These are phyloP conservation scores for Keithomyces neogunnii DNA, from an alignment of 2,329 filamentous ascomycete genomes.

Conservation along the genomic window DNA sequence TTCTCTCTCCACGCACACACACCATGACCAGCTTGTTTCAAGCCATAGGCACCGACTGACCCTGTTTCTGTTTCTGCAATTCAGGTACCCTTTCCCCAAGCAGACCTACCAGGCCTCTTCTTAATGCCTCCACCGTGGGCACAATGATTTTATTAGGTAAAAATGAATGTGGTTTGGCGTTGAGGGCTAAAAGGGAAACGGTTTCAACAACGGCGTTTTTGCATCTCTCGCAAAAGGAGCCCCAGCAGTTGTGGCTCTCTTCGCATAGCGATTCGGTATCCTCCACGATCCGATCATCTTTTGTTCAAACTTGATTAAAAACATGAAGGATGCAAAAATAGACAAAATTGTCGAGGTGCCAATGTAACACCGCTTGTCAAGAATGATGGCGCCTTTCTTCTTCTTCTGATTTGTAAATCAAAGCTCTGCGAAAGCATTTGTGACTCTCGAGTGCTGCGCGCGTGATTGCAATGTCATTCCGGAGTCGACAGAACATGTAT, in stretches of 20 bases:
- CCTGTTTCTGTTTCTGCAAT: not conserved
- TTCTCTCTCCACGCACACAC: not conserved
- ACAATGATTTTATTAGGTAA: slow-evolving; percentile 3
- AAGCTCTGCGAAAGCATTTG: not conserved
- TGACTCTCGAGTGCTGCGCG: not conserved
- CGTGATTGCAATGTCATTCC: not conserved
- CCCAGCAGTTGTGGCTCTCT: slow-evolving; percentile 17
- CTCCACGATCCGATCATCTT: slow-evolving; percentile 28
- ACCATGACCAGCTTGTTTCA: not conserved
- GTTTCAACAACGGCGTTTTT: slow-evolving; percentile 48
- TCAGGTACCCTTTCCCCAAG: slow-evolving; percentile 75
- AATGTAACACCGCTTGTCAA: not conserved
- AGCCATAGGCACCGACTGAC: slow-evolving; percentile 5
- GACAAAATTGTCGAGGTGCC: not conserved
- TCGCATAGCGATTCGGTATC: slow-evolving; percentile 29
- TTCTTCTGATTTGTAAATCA: not conserved
- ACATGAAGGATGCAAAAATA: slow-evolving; percentile 2
- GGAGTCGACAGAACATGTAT: not conserved
- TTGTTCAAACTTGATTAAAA: slow-evolving; percentile 1
- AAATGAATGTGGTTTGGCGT: slow-evolving; percentile 29
- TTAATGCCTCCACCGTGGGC: slow-evolving; percentile 17
- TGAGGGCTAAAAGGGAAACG: slow-evolving; percentile 31
- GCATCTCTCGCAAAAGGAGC: slow-evolving; percentile 22
- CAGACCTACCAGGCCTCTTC: slow-evolving; percentile 55
- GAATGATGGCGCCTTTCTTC: not conserved